Percentiles rank a stretch among this genome's conserved stretches.
Evolutionary conservation across 1,284 basidiomycete species (phyloP).

Genomic region (Amylostereum chailletii): DNA sequence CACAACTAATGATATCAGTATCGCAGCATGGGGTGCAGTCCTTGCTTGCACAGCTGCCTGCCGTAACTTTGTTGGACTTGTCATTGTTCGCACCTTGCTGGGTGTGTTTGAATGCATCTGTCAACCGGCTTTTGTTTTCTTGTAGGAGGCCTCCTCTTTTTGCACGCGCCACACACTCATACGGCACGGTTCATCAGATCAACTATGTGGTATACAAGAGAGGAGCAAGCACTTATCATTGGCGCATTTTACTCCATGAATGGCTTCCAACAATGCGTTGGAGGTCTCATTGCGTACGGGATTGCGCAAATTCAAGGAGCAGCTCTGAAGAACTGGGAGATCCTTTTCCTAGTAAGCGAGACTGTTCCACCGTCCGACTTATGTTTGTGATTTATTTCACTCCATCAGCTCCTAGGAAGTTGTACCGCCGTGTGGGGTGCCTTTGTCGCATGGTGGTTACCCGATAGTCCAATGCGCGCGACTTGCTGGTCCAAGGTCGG

Average conservation of each 20-base stretch:
- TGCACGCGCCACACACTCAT: neutral
- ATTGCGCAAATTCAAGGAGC: conserved; percentile 35
- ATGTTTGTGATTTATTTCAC: conserved; percentile 9
- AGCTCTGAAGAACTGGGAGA: conserved; percentile 42
- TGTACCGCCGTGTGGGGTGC: conserved; percentile 38
- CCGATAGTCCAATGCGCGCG: conserved; percentile 41
- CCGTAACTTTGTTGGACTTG: conserved; percentile 35
- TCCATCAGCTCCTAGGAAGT: conserved; percentile 28
- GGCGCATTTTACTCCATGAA: conserved; percentile 44
- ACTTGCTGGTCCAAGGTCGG: conserved; percentile 31
- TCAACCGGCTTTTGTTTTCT: conserved; percentile 37
- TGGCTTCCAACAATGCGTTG: conserved; percentile 45
- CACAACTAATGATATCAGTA: conserved; percentile 18
- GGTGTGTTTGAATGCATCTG: conserved; percentile 43
- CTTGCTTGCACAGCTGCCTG: conserved; percentile 41
- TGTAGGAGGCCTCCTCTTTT: conserved; percentile 11
- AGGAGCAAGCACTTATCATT: conserved; percentile 41
- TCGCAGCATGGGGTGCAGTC: conserved; percentile 38
- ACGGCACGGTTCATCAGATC: conserved; percentile 20
- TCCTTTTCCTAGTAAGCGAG: conserved; percentile 34
- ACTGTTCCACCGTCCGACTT: neutral
- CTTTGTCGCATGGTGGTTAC: conserved; percentile 43
- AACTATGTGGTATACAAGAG: conserved; percentile 45
- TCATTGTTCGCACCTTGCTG: conserved; percentile 38
- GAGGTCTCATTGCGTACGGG: conserved; percentile 41